Conservation (phyloP, 1,284 basidiomycete genomes). For the Nidula niveotomentosa region DNA sequence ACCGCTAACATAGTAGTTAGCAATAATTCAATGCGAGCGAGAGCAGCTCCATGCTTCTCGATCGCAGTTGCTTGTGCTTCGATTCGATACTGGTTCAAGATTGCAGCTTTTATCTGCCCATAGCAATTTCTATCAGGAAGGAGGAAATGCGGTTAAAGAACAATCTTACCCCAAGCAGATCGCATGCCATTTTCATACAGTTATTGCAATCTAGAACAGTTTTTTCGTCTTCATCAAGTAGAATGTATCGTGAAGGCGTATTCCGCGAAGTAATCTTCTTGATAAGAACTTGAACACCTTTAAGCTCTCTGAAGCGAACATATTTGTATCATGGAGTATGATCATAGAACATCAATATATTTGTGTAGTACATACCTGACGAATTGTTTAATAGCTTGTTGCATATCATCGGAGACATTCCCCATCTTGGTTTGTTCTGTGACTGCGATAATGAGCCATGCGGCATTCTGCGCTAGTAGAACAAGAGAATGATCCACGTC, state of each 20-base stretch:
- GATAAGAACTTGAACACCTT: background rate
- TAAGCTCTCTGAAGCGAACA: background rate
- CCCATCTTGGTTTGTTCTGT: background rate
- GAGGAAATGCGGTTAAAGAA: background rate
- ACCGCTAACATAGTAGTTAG: too few species aligned
- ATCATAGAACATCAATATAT: background rate
- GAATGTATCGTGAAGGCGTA: background rate
- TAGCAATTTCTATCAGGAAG: background rate
- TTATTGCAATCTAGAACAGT: background rate
- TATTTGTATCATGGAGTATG: background rate
- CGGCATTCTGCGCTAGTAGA: background rate
- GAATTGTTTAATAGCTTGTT: background rate
- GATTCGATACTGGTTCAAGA: background rate
- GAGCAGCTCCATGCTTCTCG: background rate
- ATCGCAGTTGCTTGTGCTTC: background rate
- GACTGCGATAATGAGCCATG: background rate
- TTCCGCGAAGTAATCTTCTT: background rate
- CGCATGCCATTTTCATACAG: background rate
- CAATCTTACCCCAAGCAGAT: conserved; percentile 1
- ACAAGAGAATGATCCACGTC: background rate
- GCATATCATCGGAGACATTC: background rate
- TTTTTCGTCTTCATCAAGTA: background rate
- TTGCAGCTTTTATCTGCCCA: background rate
- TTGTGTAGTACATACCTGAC: background rate
- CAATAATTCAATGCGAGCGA: too few species aligned